A percentile compares a stretch with the other conserved stretches of the same genome.
These are phyloP conservation scores for Dioscorea alata DNA, from an alignment of 106 monocot species.

Conservation along the genomic window DNA sequence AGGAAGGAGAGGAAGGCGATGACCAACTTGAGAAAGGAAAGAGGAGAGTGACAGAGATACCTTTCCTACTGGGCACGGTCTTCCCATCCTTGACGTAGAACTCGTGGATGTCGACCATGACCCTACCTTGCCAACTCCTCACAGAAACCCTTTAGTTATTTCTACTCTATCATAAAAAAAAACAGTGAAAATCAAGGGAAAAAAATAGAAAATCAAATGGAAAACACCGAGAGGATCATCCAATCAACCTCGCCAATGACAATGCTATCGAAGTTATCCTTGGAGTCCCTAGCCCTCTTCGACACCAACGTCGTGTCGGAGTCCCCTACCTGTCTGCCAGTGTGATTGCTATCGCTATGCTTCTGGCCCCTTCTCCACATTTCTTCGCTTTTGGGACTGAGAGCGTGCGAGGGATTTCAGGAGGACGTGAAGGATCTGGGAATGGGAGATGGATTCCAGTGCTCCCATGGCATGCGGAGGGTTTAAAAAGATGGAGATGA, in stretches of 20 bases:
- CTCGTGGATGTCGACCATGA: constrained; percentile 41
- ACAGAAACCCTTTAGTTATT: constrained; percentile 43
- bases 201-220: too few species aligned
- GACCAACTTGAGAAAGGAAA: too few species aligned
- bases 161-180: constrained; percentile 20
- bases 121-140: constrained; percentile 20
- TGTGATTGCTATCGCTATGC: background rate
- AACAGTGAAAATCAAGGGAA: background rate
- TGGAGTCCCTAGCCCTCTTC: background rate
- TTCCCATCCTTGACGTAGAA: constrained; percentile 46
- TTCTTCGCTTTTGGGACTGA: background rate
- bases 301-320: constrained; percentile 5
- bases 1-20: constrained; percentile 18
- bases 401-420: background rate
- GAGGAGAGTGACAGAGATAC: too few species aligned
- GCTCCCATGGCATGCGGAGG: too few species aligned
- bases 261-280: constrained; percentile 10
- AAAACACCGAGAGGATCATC: background rate
- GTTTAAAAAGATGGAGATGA: too few species aligned
- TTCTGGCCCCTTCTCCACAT: constrained; percentile 11
- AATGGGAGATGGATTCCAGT: too few species aligned
- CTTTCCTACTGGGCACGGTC: constrained; percentile 33
- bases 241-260: constrained; percentile 31
- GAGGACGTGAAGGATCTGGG: too few species aligned
- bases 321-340: background rate